Evolutionary conservation across 768 basidiomycete species (phyloP), one percentile per base, ranked within the genome.

Genomic region (Tricholoma bakamatsutake): DNA sequence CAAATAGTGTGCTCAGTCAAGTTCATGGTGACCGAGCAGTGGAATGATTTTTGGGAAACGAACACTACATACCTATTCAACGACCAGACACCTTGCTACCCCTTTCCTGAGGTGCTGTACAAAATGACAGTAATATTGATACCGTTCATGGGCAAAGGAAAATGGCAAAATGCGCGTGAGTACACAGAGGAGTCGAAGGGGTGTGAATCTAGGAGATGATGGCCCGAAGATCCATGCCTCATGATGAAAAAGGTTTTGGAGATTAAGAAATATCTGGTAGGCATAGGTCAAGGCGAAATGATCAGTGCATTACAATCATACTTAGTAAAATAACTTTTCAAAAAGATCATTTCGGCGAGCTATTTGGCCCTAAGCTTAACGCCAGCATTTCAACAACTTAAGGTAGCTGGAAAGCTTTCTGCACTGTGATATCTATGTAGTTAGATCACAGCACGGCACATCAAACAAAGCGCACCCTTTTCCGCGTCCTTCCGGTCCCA

Each of bases 401-500:
- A 15, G 13, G 27, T 11, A 47, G n/a, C 46, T 17, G 46, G 46
- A 48, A 48, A n/a, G 46, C 46, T 17, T 48, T 48, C n/a, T 48
- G 46, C 15, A 48, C 46, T 48, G 46, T 31, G 17, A 30, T 13
- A 31, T 47, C 27, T 30, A n/a, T 6, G 27, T 17, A 30, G 15
- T 28, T n/a, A 17, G n/a, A 48, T 31, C n/a, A 17, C 15, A 10
- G 24, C 15, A 47, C 27, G 5, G 15, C 24, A 28, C 43, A 45
- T 3, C 18, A 45, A 27, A 28, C 9, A 24, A 9, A 5, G 69
- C 73, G 35, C 55, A 80, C 80, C 56, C 53, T 67, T 69, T 51
- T 71, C 73, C 53, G 74, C 55, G 57, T 73, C 75, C 57, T 64
- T 64, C 61, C 68, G 64, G 30, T 75, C 71, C 73, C 71, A 75